Evolutionary conservation across 192 early-diverging fungal species (phyloP).

Genomic region (Entophlyctis luteolus): DNA sequence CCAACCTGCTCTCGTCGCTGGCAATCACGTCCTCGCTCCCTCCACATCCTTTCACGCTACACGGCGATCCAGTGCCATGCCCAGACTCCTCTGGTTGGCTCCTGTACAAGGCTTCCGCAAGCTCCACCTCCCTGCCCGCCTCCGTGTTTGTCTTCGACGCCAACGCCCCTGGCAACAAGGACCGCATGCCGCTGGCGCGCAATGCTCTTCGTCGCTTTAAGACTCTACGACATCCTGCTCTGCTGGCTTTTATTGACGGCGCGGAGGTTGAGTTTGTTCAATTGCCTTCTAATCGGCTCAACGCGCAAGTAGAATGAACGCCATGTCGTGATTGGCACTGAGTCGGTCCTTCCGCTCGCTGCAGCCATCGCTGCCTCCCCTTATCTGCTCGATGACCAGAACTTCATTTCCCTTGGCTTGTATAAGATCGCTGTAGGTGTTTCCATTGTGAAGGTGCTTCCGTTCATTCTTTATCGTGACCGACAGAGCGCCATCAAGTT

Average conservation of each 20-base stretch:
- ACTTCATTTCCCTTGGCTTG: conserved; percentile 76
- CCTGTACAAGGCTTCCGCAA: conserved; percentile 48
- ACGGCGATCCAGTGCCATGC: neutral
- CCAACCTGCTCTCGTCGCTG: too few relatives aligned
- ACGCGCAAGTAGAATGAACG: conserved; percentile 53
- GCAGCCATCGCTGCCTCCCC: conserved; percentile 41
- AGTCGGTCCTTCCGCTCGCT: conserved; percentile 69
- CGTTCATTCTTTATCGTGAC: neutral
- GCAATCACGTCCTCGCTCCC: neutral
- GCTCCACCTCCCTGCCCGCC: conserved; percentile 40
- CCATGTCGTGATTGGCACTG: conserved; percentile 86
- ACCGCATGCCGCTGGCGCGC: conserved; percentile 75
- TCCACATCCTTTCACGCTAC: conserved; percentile 15
- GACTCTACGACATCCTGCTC: conserved; percentile 86
- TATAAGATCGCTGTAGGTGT: conserved; percentile 79
- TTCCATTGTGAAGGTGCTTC: neutral
- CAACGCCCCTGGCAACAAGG: conserved; percentile 44
- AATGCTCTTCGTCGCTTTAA: conserved; percentile 83
- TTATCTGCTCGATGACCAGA: conserved; percentile 46
- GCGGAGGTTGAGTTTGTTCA: conserved; percentile 61
- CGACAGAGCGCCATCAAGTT: conserved; percentile 77
- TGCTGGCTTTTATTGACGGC: conserved; percentile 82
- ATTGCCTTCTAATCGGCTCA: neutral
- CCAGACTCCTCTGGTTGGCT: neutral
- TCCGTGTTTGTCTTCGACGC: conserved; percentile 84